phyloP scores from a whole-genome alignment of 78 protist genomes.

The Chrysochromulina tobinii region DNA sequence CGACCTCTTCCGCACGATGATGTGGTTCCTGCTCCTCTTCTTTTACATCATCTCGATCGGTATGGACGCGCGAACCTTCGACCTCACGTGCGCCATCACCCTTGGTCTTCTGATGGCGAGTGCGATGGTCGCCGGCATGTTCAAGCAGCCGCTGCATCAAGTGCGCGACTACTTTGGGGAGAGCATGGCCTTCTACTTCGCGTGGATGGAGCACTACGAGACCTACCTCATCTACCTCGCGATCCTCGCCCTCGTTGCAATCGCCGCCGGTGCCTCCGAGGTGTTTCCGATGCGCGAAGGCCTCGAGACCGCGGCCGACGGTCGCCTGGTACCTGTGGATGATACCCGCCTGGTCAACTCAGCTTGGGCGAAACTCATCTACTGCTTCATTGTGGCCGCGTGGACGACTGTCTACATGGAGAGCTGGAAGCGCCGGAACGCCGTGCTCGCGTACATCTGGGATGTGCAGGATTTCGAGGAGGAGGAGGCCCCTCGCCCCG shows the following conservation, averaged over 20 bases:
- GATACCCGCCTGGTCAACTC: too few relatives aligned
- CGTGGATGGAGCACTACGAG: conserved; percentile 20
- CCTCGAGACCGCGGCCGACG: too few relatives aligned
- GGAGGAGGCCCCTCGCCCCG: neutral
- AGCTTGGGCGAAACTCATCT: neutral
- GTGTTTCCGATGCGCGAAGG: too few relatives aligned
- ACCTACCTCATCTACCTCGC: neutral
- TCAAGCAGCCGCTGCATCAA: neutral
- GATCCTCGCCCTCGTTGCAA: neutral
- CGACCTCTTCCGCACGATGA: too few relatives aligned
- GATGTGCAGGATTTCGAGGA: neutral
- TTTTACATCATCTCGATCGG: too few relatives aligned
- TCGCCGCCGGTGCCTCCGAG: neutral
- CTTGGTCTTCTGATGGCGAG: too few relatives aligned
- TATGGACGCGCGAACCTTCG: too few relatives aligned
- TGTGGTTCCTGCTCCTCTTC: too few relatives aligned
- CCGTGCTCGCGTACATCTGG: neutral
- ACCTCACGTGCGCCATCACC: too few relatives aligned
- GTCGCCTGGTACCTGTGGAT: neutral
- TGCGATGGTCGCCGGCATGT: too few relatives aligned
- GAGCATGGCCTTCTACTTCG: conserved; percentile 39
- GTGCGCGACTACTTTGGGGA: conserved; percentile 41
- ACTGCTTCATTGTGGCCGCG: neutral
- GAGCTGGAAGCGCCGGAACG: conserved; percentile 48
- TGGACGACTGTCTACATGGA: conserved; percentile 47